phyloP scores from a whole-genome alignment of 306 rosid genomes.

The Vicia faba region DNA sequence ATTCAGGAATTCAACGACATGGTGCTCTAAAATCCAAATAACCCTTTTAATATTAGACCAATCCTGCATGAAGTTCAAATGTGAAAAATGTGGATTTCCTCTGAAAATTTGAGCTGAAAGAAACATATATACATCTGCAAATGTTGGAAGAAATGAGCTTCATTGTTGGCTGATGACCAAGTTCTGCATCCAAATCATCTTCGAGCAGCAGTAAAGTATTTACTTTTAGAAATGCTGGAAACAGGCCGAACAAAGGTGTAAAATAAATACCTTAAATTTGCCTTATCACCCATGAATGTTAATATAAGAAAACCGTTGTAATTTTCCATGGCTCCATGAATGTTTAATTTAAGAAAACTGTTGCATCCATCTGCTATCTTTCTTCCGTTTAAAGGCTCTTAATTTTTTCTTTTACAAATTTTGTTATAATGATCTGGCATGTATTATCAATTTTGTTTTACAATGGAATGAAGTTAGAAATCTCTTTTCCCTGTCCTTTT shows the following conservation, averaged over 20 bases:
- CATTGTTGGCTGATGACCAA: conserved; percentile 27
- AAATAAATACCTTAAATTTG: too few species aligned
- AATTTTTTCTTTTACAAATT: too few species aligned
- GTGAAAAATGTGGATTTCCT: conserved; percentile 24
- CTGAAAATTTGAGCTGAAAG: neutral
- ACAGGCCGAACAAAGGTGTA: neutral
- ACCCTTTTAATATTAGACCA: conserved; percentile 10
- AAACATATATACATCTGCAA: neutral
- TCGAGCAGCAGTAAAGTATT: neutral
- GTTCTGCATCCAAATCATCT: conserved; percentile 17
- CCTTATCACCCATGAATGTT: conserved; percentile 24
- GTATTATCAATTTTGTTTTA: too few species aligned
- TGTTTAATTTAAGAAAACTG: conserved; percentile 13
- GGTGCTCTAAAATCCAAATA: conserved; percentile 2
- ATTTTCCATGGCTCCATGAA: neutral
- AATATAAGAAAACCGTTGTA: neutral
- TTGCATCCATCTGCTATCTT: neutral
- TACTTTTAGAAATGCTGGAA: conserved; percentile 8
- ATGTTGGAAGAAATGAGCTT: conserved; percentile 20
- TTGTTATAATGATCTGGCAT: too few species aligned
- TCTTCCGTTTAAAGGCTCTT: neutral
- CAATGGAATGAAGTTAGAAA: too few species aligned
- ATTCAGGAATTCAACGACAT: conserved; percentile 20
- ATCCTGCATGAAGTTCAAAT: conserved; percentile 9
- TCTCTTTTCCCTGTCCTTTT: too few species aligned